Conservation (phyloP, 1,139 yeast genomes). For the Debaryomycetaceae sp. region DNA sequence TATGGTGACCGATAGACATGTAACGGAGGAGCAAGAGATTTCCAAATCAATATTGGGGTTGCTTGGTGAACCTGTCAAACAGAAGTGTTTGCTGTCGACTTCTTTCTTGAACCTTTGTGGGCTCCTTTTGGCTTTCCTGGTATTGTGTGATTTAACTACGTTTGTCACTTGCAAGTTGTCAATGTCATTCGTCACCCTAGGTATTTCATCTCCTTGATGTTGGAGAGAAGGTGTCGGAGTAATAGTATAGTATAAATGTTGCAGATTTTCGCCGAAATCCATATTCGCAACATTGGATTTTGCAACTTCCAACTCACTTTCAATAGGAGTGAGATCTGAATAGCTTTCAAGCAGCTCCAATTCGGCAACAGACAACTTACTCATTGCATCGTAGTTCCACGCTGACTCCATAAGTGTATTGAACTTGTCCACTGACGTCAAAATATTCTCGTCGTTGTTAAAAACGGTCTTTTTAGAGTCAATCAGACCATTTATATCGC, state of each 20-base stretch:
- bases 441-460: neutral
- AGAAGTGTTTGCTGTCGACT: neutral
- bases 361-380: neutral
- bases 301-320: neutral
- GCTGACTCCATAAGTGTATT: neutral
- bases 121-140: neutral
- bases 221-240: neutral
- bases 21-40: slow-evolving; percentile 5
- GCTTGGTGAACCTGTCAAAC: neutral
- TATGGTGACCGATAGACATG: slow-evolving; percentile 9
- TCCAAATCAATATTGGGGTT: neutral
- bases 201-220: neutral
- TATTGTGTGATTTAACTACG: neutral
- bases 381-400: neutral
- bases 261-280: neutral
- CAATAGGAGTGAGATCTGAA: neutral
- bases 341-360: neutral
- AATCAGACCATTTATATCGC: neutral
- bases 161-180: neutral
- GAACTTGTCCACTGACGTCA: neutral
- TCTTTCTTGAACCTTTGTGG: neutral
- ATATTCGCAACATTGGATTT: neutral
- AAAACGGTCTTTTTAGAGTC: neutral
- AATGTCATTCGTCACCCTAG: neutral
- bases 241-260: neutral